phyloP scores from a whole-genome alignment of 129 eudicot genomes.

The Arctium minus region DNA sequence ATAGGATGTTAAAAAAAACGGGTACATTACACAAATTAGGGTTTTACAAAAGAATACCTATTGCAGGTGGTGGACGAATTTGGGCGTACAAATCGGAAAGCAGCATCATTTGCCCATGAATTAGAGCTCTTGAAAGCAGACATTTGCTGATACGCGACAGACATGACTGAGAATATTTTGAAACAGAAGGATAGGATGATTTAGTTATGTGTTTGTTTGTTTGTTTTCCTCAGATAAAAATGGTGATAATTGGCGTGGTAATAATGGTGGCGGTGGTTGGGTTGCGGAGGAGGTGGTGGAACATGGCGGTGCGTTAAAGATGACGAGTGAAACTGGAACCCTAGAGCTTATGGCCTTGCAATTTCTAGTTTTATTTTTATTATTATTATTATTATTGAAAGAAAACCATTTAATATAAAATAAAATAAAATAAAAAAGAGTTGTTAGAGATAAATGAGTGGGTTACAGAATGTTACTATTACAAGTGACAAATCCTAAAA shows the following conservation, averaged over 20 bases:
- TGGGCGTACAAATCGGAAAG: constrained; percentile 20
- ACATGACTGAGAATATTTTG: not conserved
- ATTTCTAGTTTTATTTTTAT: too few species aligned
- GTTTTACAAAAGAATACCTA: constrained; percentile 10
- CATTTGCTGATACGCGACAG: constrained; percentile 20
- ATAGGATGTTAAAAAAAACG: not conserved
- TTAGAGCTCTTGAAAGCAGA: constrained; percentile 27
- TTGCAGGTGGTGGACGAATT: constrained; percentile 7
- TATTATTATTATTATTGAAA: too few species aligned
- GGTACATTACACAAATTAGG: not conserved
- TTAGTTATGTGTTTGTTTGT: not conserved
- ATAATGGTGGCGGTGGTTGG: not conserved
- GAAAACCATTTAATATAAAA: not conserved
- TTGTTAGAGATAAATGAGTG: too few species aligned
- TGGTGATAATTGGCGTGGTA: not conserved
- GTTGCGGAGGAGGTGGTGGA: constrained; percentile 24
- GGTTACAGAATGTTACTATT: too few species aligned
- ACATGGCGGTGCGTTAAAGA: constrained; percentile 8
- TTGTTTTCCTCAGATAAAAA: not conserved
- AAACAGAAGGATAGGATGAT: not conserved
- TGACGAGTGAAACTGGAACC: constrained; percentile 21
- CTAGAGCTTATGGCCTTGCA: constrained; percentile 13
- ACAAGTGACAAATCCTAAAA: too few species aligned
- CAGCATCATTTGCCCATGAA: constrained; percentile 15
- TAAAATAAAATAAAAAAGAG: too few species aligned